Evolutionary conservation across 2,329 filamentous ascomycete genomes (phyloP), one percentile per base, ranked within the genome.

Genomic region (Akanthomyces muscarius): DNA sequence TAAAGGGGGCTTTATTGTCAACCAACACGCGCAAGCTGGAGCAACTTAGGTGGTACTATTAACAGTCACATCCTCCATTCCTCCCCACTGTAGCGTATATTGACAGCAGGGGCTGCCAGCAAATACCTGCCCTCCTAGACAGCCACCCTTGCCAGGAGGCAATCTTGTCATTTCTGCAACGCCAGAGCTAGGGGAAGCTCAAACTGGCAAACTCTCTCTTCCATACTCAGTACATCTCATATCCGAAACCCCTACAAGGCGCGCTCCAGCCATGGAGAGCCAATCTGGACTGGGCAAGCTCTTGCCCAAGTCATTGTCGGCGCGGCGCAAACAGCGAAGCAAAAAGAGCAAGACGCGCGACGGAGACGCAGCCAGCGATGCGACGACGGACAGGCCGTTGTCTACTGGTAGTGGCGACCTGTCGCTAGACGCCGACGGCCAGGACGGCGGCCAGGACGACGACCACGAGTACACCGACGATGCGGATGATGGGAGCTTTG

Each of bases 221-320:
- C 16, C 58, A 52, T 53, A 52, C 41, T 50, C 16, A 38, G 33
- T 53, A 52, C 41, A 55, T 54, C 23, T 48, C 41, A 25, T 53
- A 61, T 41, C 4, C 25, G 16, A 25, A 30, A 55, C 21, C 21
- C 41, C 16, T 62, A 48, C 41, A 30, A 14, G 59, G 42, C 51
- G 51, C 59, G 28, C 25, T 50, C 52, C 44, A 41, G 41, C 42
- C 13, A 62, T 62, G 60, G 60, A 62, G 42, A 58, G 60, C 56
- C 55, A 64, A 61, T 76, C 71, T 65, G 75, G 76, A 14, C 72
- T 84, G 50, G 78, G 76, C 63, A 86, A 83, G 73, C 76, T 86
- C 36, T 72, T 87, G 42, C 78, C 83, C 58, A 84, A 81, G 69
- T 76, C 78, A 44, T 77, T 86, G 61, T 73, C 75, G 33, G 76